Conservation (phyloP, 805 yeast genomes). For the Barnettozyma sucrosica region DNA sequence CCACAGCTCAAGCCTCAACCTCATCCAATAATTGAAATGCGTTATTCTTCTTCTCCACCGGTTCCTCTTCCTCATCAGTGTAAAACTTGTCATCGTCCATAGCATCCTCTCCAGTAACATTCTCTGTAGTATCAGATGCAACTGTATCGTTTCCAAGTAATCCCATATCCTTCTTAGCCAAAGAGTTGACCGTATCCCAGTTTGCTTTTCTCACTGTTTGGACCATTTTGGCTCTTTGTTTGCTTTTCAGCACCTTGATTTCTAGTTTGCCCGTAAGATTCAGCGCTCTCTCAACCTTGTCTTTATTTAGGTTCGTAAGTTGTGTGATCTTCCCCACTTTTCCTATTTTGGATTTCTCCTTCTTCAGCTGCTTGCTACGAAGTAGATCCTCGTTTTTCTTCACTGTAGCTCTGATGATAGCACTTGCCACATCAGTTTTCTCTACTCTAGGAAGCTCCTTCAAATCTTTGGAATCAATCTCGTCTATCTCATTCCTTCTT, state of each 20-base stretch:
- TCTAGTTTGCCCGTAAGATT: slow-evolving; percentile 50
- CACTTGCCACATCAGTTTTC: slow-evolving; percentile 52
- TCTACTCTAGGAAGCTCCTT: slow-evolving; percentile 52
- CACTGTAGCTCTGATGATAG: slow-evolving; percentile 61
- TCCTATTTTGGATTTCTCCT: slow-evolving; percentile 24
- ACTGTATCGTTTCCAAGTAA: slow-evolving; percentile 5
- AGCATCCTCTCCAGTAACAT: slow-evolving; percentile 12
- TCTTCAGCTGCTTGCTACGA: slow-evolving; percentile 45
- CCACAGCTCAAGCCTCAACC: slow-evolving; percentile 25
- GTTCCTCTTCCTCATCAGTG: slow-evolving; percentile 14
- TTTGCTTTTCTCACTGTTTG: slow-evolving; percentile 60
- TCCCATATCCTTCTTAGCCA: slow-evolving; percentile 28
- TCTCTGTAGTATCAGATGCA: slow-evolving; percentile 12
- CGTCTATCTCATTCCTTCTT: slow-evolving; percentile 51
- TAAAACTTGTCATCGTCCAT: slow-evolving; percentile 22
- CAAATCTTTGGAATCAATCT: slow-evolving; percentile 44
- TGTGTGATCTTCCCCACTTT: slow-evolving; percentile 26
- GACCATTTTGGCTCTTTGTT: slow-evolving; percentile 56
- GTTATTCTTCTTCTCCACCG: slow-evolving; percentile 12
- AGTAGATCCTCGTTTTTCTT: slow-evolving; percentile 60
- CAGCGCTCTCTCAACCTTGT: slow-evolving; percentile 42
- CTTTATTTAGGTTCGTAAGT: slow-evolving; percentile 30
- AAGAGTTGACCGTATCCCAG: slow-evolving; percentile 64
- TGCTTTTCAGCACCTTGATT: slow-evolving; percentile 58
- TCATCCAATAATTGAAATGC: slow-evolving; percentile 29